Percentiles rank a stretch among this genome's conserved stretches.
Evolutionary conservation across 768 basidiomycete species (phyloP).

Genomic region (Nevesoporus exiguus): DNA sequence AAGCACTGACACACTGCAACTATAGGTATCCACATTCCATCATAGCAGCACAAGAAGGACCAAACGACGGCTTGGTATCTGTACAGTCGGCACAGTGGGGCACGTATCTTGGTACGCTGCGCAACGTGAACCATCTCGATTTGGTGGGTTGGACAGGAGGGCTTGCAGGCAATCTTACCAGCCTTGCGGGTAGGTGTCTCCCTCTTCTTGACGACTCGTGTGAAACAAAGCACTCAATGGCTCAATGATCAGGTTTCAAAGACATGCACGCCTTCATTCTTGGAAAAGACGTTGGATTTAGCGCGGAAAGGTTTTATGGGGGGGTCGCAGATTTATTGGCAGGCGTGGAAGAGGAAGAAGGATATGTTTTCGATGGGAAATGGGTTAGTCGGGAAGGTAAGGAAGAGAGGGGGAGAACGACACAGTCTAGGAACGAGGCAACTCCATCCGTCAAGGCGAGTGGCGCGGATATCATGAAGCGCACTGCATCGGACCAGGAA

Average conservation of each 20-base stretch:
- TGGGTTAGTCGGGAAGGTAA: conserved; percentile 22
- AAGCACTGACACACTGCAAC: no score
- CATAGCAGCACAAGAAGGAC: conserved; percentile 81
- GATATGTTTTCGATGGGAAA: conserved; percentile 20
- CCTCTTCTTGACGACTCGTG: not conserved
- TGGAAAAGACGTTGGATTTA: conserved; percentile 88
- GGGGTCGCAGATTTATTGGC: conserved; percentile 79
- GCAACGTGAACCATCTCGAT: conserved; percentile 88
- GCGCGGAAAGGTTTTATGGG: conserved; percentile 88
- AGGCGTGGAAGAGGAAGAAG: conserved; percentile 65
- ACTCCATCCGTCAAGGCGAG: not conserved
- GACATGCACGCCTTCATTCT: conserved; percentile 89
- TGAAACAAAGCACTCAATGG: not conserved
- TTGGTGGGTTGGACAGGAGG: conserved; percentile 83
- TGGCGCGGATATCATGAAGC: conserved; percentile 2
- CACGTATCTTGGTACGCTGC: conserved; percentile 90
- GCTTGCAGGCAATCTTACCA: conserved; percentile 25
- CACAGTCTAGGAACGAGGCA: not conserved
- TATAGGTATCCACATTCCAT: conserved; percentile 69
- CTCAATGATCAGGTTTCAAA: conserved; percentile 39
- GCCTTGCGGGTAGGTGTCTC: conserved; percentile 17
- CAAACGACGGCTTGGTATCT: conserved; percentile 92
- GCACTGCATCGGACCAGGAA: conserved; percentile 24
- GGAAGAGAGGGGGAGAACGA: conserved; percentile 12
- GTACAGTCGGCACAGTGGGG: conserved; percentile 91